A percentile compares a stretch with the other conserved stretches of the same genome.
Evolutionary conservation across 768 basidiomycete genomes (phyloP).

Genomic region (Naematelia encephala): DNA sequence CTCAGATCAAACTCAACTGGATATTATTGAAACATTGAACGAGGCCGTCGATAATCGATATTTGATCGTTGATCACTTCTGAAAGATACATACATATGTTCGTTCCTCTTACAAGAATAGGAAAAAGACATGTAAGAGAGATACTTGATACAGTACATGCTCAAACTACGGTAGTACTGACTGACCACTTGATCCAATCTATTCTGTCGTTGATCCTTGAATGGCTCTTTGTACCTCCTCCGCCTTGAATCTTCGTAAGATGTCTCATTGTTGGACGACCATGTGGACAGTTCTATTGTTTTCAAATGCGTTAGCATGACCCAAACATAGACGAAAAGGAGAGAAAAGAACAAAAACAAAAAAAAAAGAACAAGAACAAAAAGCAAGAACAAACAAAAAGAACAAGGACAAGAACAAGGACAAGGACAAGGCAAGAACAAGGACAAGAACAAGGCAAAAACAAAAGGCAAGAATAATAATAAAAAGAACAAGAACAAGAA

Average conservation of each 20-base stretch:
- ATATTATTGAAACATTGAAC: too few relatives aligned
- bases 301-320: neutral
- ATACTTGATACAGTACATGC: neutral
- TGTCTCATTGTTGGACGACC: conserved; percentile 54
- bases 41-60: too few relatives aligned
- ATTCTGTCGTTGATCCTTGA: conserved; percentile 17
- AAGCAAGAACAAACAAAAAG: neutral
- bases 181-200: conserved; percentile 27
- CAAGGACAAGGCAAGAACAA: neutral
- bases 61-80: too few relatives aligned
- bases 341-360: too few relatives aligned
- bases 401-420: neutral
- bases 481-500: neutral
- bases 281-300: conserved; percentile 50
- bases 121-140: too few relatives aligned
- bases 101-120: too few relatives aligned
- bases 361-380: too few relatives aligned
- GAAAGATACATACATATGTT: too few relatives aligned
- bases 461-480: neutral
- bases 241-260: conserved; percentile 39
- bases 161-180: neutral
- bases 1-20: too few relatives aligned
- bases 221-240: conserved; percentile 13
- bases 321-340: neutral
- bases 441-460: neutral